Conservation (phyloP, 2,329 filamentous ascomycete genomes). For the Epicoccum sorghinum region DNA sequence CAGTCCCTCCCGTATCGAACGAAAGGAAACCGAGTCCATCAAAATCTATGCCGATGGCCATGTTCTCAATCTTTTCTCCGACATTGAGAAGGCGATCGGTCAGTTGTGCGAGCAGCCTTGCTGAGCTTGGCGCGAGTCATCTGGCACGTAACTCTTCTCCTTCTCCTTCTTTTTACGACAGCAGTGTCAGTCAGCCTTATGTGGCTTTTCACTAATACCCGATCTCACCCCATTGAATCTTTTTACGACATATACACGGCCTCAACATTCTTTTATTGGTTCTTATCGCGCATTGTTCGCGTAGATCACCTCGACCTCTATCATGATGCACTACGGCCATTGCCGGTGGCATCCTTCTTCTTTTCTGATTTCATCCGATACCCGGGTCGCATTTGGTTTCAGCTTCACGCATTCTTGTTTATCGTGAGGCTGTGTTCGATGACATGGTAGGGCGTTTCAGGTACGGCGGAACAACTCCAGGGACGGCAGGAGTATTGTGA, state of each 20-base stretch:
- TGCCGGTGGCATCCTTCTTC: conserved; percentile 10
- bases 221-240: neutral
- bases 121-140: conserved; percentile 24
- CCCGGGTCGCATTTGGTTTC: conserved; percentile 32
- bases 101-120: conserved; percentile 51
- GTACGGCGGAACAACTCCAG: conserved; percentile 22
- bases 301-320: conserved; percentile 13
- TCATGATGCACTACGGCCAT: conserved; percentile 10
- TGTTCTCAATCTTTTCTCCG: conserved; percentile 49
- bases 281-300: neutral
- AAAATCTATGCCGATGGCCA: conserved; percentile 53
- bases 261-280: conserved; percentile 12
- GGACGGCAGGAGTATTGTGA: conserved; percentile 25
- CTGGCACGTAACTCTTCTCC: conserved; percentile 16
- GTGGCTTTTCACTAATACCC: conserved; percentile 30
- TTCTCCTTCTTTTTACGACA: conserved; percentile 16
- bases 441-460: conserved; percentile 36
- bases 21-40: conserved; percentile 51
- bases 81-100: conserved; percentile 51
- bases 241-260: conserved; percentile 35
- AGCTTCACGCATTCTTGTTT: conserved; percentile 24
- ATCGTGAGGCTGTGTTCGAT: conserved; percentile 20
- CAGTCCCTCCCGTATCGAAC: conserved; percentile 40
- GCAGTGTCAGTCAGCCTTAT: conserved; percentile 18
- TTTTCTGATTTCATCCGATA: conserved; percentile 35